These are phyloP conservation scores for Emericellopsis atlantica DNA, from an alignment of 2,329 filamentous ascomycete species.

Conservation along the genomic window DNA sequence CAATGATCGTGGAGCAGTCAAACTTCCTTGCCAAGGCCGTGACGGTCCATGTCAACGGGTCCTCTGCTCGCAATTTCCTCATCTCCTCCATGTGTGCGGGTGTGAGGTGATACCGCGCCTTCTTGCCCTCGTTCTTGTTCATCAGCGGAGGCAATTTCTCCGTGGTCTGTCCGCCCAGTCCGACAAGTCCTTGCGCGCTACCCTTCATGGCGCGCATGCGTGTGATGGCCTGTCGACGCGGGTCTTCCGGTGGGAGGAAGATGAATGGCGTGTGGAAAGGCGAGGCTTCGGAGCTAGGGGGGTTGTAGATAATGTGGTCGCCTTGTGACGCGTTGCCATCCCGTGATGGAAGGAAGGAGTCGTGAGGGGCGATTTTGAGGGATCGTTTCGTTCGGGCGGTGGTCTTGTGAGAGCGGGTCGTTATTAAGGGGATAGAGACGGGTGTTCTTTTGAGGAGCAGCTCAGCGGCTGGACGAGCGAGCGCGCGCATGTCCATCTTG, in stretches of 20 bases:
- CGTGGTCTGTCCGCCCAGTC: no score
- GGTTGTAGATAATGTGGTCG: conserved; percentile 42
- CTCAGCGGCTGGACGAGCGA: conserved; percentile 20
- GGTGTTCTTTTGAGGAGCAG: conserved; percentile 14
- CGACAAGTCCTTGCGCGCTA: conserved; percentile 6
- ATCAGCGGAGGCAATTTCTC: conserved; percentile 20
- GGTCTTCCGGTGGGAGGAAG: conserved; percentile 47
- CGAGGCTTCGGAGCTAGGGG: conserved; percentile 39
- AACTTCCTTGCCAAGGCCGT: conserved; percentile 38
- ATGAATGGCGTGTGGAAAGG: conserved; percentile 54
- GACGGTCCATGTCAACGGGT: conserved; percentile 45
- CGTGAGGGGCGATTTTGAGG: conserved; percentile 47
- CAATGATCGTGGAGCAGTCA: conserved; percentile 41
- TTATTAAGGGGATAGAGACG: conserved; percentile 9
- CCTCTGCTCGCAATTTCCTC: conserved; percentile 35
- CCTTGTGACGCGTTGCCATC: conserved; percentile 14
- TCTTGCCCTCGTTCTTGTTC: conserved; percentile 17
- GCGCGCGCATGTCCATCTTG: conserved; percentile 21
- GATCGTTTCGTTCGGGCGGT: conserved; percentile 40
- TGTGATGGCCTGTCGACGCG: conserved; percentile 36
- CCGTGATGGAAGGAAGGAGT: conserved; percentile 38
- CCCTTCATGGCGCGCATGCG: conserved; percentile 25
- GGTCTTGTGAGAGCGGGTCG: conserved; percentile 34
- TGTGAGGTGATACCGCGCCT: conserved; percentile 37
- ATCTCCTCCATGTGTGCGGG: conserved; percentile 47